Evolutionary conservation across 208 protist species (phyloP).

Genomic region (Acanthamoeba sp.): DNA sequence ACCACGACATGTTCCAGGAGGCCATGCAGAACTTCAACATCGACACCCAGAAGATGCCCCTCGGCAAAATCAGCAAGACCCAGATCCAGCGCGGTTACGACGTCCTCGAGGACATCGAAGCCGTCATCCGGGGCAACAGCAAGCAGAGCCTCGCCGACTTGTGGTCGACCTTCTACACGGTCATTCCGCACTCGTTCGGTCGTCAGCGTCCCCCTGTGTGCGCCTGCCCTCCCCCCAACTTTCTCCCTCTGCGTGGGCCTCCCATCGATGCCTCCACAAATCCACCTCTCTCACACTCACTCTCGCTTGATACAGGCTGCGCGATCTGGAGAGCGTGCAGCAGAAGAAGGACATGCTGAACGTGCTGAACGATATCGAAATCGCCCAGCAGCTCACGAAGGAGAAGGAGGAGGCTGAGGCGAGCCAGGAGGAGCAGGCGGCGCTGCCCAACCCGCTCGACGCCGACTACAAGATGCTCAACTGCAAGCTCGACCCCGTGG

Average conservation of each 20-base stretch:
- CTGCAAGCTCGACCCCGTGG: slow-evolving; percentile 61
- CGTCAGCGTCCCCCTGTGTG: slow-evolving; percentile 43
- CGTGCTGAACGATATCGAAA: slow-evolving; percentile 83
- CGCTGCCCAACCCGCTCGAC: slow-evolving; percentile 68
- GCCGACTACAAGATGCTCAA: slow-evolving; percentile 66
- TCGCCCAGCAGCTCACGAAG: slow-evolving; percentile 74
- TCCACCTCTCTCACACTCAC: too few relatives aligned
- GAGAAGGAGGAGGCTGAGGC: slow-evolving; percentile 74
- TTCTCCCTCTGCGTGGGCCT: too few relatives aligned
- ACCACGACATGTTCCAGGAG: slow-evolving; percentile 83
- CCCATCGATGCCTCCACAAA: too few relatives aligned
- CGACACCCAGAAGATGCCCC: slow-evolving; percentile 84
- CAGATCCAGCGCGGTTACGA: slow-evolving; percentile 84
- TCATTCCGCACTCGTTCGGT: slow-evolving; percentile 82
- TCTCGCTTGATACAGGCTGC: too few relatives aligned
- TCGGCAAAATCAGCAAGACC: slow-evolving; percentile 83
- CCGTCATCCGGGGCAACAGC: slow-evolving; percentile 19
- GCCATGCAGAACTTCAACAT: slow-evolving; percentile 81
- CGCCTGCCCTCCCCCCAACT: background rate
- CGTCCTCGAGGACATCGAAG: slow-evolving; percentile 85
- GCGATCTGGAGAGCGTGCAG: slow-evolving; percentile 70
- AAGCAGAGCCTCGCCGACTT: slow-evolving; percentile 32
- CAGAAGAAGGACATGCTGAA: slow-evolving; percentile 84
- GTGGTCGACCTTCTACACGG: slow-evolving; percentile 86
- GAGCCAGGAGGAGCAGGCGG: background rate